Percentiles rank a stretch among this genome's conserved stretches.
phyloP scores from a whole-genome alignment of 78 protist species.

The Emiliania huxleyi region DNA sequence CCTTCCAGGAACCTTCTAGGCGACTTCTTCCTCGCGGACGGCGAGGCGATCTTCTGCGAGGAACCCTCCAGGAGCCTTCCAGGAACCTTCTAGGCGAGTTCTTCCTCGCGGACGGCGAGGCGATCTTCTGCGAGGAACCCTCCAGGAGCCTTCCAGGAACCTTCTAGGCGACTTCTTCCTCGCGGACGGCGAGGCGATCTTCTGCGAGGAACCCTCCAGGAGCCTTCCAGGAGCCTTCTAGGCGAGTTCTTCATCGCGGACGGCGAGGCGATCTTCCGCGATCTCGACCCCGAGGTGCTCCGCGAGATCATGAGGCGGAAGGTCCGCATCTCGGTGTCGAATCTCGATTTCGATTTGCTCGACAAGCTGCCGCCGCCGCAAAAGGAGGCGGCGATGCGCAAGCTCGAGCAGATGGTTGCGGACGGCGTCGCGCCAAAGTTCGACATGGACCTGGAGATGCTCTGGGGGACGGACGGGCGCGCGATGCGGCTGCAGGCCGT shows the following conservation, averaged over 20 bases:
- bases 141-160: too few relatives aligned
- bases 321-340: slow-evolving; percentile 25
- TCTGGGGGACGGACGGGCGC: slow-evolving; percentile 26
- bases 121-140: too few relatives aligned
- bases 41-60: too few relatives aligned
- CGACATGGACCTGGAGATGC: slow-evolving; percentile 42
- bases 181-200: too few relatives aligned
- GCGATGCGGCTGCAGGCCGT: slow-evolving; percentile 20
- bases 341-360: slow-evolving; percentile 33
- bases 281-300: not conserved
- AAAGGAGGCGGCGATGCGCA: not conserved
- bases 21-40: too few relatives aligned
- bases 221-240: too few relatives aligned
- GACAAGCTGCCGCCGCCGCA: not conserved
- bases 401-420: not conserved
- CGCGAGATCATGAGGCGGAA: not conserved
- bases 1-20: too few relatives aligned
- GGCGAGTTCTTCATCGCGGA: slow-evolving; percentile 32
- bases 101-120: slow-evolving; percentile 19
- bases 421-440: slow-evolving; percentile 22
- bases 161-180: too few relatives aligned
- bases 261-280: slow-evolving; percentile 22
- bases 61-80: too few relatives aligned
- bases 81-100: slow-evolving; percentile 16
- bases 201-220: too few relatives aligned